A percentile compares a stretch with the other conserved stretches of the same genome.
Conservation (phyloP, 139 green algal genomes). For the Chlorella vulgaris region DNA sequence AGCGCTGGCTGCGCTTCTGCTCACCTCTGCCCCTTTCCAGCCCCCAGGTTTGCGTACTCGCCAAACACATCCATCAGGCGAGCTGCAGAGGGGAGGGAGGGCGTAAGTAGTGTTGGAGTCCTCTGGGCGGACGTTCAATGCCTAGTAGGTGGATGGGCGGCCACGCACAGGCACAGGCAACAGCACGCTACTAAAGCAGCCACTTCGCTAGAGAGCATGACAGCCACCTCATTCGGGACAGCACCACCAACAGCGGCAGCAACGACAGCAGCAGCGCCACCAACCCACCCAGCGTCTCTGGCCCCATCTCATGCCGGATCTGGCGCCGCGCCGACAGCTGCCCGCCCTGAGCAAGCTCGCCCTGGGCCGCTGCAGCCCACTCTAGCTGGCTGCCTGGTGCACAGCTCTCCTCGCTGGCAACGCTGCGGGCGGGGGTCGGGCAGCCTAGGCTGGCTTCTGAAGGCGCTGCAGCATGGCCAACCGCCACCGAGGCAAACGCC, state of each 20-base stretch:
- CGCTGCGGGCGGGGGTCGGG: background rate
- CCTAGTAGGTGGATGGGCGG: no score
- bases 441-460: background rate
- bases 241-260: no score
- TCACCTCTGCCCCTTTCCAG: conserved; percentile 8
- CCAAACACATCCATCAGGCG: conserved; percentile 5
- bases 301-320: conserved; percentile 7
- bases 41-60: background rate
- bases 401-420: conserved; percentile 9
- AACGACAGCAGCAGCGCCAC: no score
- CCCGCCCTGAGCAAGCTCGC: background rate
- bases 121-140: no score
- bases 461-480: background rate
- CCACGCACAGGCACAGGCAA: no score
- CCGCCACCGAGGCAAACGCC: no score
- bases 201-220: no score
- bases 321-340: no score
- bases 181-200: no score
- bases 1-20: background rate
- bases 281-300: conserved; percentile 4
- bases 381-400: background rate
- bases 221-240: no score
- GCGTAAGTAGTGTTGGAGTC: background rate
- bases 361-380: background rate
- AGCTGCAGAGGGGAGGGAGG: background rate